A percentile compares a stretch with the other conserved stretches of the same genome.
phyloP scores from a whole-genome alignment of 2,329 filamentous ascomycete species.

The Trichophaea hybrida region DNA sequence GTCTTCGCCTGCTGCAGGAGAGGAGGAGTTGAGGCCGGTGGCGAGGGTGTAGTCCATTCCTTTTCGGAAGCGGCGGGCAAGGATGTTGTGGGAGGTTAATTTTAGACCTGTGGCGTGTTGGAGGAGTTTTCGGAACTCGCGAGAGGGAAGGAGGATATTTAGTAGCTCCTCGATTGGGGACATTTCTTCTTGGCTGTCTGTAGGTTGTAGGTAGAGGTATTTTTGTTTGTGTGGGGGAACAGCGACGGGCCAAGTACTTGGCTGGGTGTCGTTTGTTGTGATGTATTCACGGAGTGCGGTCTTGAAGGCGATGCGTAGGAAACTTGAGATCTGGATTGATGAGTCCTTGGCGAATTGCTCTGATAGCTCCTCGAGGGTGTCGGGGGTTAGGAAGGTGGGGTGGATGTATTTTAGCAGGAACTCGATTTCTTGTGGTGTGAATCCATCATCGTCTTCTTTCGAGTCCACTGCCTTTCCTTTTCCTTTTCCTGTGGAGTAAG shows the following conservation, averaged over 20 bases:
- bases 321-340: conserved; percentile 64
- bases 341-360: conserved; percentile 71
- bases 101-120: conserved; percentile 57
- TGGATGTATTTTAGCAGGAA: conserved; percentile 84
- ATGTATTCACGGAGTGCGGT: conserved; percentile 57
- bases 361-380: conserved; percentile 69
- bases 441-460: conserved; percentile 39
- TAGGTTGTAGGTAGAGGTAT: conserved; percentile 60
- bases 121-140: conserved; percentile 80
- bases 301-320: conserved; percentile 67
- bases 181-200: conserved; percentile 29
- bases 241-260: conserved; percentile 53
- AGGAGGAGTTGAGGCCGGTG: conserved; percentile 36
- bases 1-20: conserved; percentile 2
- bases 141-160: conserved; percentile 67
- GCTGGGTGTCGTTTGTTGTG: conserved; percentile 44
- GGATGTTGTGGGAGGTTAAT: conserved; percentile 57
- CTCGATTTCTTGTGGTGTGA: conserved; percentile 68
- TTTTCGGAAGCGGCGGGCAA: conserved; percentile 75
- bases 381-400: conserved; percentile 80
- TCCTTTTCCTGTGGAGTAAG: conserved; percentile 24
- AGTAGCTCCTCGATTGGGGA: conserved; percentile 63
- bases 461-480: conserved; percentile 27
- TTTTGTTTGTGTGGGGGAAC: conserved; percentile 90
- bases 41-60: conserved; percentile 88